phyloP scores from a whole-genome alignment of 257 asterid genomes.

The Handroanthus guayacan region DNA sequence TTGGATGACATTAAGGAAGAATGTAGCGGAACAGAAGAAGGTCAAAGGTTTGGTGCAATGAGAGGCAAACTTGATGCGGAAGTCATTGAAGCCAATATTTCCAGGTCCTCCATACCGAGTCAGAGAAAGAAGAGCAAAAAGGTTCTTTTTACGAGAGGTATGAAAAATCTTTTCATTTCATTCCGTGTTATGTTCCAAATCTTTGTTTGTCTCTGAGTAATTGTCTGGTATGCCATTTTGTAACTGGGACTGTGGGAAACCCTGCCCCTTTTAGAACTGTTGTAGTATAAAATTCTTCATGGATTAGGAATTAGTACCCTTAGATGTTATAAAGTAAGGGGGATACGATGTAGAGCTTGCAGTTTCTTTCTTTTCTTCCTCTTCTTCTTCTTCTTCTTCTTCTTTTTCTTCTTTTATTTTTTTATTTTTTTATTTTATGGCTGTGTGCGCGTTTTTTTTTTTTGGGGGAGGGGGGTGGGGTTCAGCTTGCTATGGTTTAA shows the following conservation, averaged over 20 bases:
- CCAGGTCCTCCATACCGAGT: slow-evolving; percentile 53
- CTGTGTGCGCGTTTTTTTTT: no score
- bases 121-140: slow-evolving; percentile 79
- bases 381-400: no score
- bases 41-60: slow-evolving; percentile 53
- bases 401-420: no score
- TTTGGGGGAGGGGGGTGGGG: no score
- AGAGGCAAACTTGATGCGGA: slow-evolving; percentile 52
- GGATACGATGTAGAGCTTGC: neutral
- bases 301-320: neutral
- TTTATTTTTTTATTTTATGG: no score
- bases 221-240: slow-evolving; percentile 14
- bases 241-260: neutral
- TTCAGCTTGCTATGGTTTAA: neutral
- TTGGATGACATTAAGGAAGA: slow-evolving; percentile 83
- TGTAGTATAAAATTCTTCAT: slow-evolving; percentile 21
- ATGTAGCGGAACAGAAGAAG: slow-evolving; percentile 84
- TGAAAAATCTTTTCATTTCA: slow-evolving; percentile 19
- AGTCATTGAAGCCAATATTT: slow-evolving; percentile 46
- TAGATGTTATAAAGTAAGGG: neutral
- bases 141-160: slow-evolving; percentile 72
- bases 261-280: neutral
- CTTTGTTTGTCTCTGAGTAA: slow-evolving; percentile 26
- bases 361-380: neutral
- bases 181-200: slow-evolving; percentile 14